Conservation (phyloP, 805 yeast species). For the Cyberlindnera samutprakarnensis region DNA sequence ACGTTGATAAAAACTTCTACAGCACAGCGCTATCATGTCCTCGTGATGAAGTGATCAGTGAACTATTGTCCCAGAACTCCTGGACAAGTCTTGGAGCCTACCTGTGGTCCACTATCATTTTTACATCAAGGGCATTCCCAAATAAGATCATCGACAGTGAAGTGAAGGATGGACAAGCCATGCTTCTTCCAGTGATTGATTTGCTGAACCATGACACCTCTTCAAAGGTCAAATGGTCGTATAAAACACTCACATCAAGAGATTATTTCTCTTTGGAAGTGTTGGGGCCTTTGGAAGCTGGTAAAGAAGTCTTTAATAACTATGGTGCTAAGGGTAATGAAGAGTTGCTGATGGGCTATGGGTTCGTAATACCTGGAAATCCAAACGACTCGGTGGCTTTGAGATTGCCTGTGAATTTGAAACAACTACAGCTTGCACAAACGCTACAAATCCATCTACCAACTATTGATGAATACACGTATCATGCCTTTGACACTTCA, state of each 20-base stretch:
- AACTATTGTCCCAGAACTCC: slow-evolving; percentile 19
- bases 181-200: slow-evolving; percentile 75
- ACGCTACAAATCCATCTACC: slow-evolving; percentile 30
- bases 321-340: slow-evolving; percentile 91
- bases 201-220: slow-evolving; percentile 64
- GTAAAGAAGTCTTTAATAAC: slow-evolving; percentile 61
- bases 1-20: slow-evolving; percentile 14
- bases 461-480: slow-evolving; percentile 31
- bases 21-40: slow-evolving; percentile 9
- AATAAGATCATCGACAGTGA: slow-evolving; percentile 31
- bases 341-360: slow-evolving; percentile 76
- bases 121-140: slow-evolving; percentile 80
- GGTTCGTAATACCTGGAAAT: slow-evolving; percentile 48
- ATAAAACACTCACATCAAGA: slow-evolving; percentile 11
- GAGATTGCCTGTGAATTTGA: slow-evolving; percentile 40
- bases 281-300: slow-evolving; percentile 10
- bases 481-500: slow-evolving; percentile 27
- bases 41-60: slow-evolving; percentile 14
- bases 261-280: slow-evolving; percentile 17
- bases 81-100: slow-evolving; percentile 67
- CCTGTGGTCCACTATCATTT: slow-evolving; percentile 66
- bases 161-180: slow-evolving; percentile 38
- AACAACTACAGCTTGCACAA: slow-evolving; percentile 25
- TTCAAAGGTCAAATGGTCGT: slow-evolving; percentile 62
- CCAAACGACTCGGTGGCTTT: slow-evolving; percentile 58